Evolutionary conservation across 2,329 filamentous ascomycete species (phyloP).

Genomic region (Pseudogymnoascus sp.): DNA sequence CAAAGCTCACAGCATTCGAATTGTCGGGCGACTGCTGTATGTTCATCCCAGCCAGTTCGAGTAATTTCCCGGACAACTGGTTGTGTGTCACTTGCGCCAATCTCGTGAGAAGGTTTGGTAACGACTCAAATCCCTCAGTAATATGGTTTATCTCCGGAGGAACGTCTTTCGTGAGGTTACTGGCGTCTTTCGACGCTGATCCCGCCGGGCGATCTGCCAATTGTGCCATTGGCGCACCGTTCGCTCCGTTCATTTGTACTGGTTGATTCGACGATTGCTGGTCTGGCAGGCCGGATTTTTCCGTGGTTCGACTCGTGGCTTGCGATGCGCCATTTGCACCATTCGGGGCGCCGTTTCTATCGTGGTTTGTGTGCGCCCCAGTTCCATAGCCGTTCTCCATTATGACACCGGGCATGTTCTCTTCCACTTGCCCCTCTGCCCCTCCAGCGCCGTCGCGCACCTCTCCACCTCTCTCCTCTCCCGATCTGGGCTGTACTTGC

Average conservation of each 20-base stretch:
- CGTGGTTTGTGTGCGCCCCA: slow-evolving; percentile 47
- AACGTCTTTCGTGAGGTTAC: slow-evolving; percentile 45
- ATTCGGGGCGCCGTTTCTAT: slow-evolving; percentile 40
- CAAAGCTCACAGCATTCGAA: slow-evolving; percentile 37
- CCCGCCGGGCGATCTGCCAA: slow-evolving; percentile 15
- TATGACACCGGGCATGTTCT: slow-evolving; percentile 45
- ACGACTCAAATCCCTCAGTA: slow-evolving; percentile 64
- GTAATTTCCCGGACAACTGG: slow-evolving; percentile 61
- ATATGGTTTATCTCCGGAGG: slow-evolving; percentile 62
- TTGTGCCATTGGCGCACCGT: slow-evolving; percentile 13
- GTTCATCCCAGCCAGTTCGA: slow-evolving; percentile 61
- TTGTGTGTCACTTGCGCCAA: slow-evolving; percentile 79
- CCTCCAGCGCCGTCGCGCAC: slow-evolving; percentile 21
- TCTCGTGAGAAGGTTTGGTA: slow-evolving; percentile 67
- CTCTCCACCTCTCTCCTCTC: slow-evolving; percentile 23
- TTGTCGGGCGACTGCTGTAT: slow-evolving; percentile 45
- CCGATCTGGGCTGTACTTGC: slow-evolving; percentile 20
- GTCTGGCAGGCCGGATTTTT: slow-evolving; percentile 16
- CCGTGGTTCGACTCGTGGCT: slow-evolving; percentile 18
- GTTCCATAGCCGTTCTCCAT: slow-evolving; percentile 49
- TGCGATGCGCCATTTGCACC: slow-evolving; percentile 35
- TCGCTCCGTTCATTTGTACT: slow-evolving; percentile 25
- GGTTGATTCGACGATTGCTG: slow-evolving; percentile 23
- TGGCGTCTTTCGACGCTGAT: slow-evolving; percentile 21
- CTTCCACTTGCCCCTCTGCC: slow-evolving; percentile 17